Evolutionary conservation across 352 stramenopile genomes (phyloP).

Genomic region (Phytophthora sp.): DNA sequence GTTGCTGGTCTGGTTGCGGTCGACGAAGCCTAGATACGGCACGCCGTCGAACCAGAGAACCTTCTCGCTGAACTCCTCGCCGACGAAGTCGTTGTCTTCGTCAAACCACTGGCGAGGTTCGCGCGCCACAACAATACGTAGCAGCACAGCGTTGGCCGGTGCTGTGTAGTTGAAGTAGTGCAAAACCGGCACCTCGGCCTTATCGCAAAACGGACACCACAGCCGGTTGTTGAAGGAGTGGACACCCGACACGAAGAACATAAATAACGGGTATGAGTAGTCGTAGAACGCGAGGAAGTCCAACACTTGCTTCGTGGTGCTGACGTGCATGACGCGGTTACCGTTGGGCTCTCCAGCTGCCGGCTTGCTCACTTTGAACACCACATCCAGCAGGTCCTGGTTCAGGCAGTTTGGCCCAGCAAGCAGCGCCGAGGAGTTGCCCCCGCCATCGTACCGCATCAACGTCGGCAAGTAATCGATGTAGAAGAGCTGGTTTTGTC

Average conservation of each 20-base stretch:
- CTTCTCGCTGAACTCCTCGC: slow-evolving; percentile 57
- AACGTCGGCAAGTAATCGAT: slow-evolving; percentile 82
- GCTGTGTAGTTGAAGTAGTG: slow-evolving; percentile 84
- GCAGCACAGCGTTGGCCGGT: slow-evolving; percentile 53
- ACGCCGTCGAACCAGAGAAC: slow-evolving; percentile 66
- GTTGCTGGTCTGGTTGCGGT: slow-evolving; percentile 42
- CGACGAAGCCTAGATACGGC: slow-evolving; percentile 66
- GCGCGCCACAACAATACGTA: slow-evolving; percentile 65
- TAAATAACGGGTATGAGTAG: slow-evolving; percentile 73
- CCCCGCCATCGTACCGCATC: slow-evolving; percentile 78
- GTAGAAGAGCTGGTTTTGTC: slow-evolving; percentile 84
- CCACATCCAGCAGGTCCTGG: slow-evolving; percentile 67
- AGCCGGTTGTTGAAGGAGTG: slow-evolving; percentile 79
- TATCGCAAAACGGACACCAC: slow-evolving; percentile 87
- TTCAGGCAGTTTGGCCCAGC: slow-evolving; percentile 74
- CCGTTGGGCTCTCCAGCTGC: slow-evolving; percentile 35
- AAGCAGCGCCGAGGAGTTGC: slow-evolving; percentile 74
- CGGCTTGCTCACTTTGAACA: slow-evolving; percentile 62
- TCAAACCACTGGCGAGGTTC: slow-evolving; percentile 74
- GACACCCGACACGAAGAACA: slow-evolving; percentile 79
- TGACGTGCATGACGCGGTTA: slow-evolving; percentile 65
- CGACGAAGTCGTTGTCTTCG: slow-evolving; percentile 77
- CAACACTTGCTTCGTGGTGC: slow-evolving; percentile 44
- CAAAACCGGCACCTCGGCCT: slow-evolving; percentile 68
- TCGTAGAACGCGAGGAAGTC: slow-evolving; percentile 66